Conservation (phyloP, 129 eudicot species). For the Smallanthus sonchifolius region DNA sequence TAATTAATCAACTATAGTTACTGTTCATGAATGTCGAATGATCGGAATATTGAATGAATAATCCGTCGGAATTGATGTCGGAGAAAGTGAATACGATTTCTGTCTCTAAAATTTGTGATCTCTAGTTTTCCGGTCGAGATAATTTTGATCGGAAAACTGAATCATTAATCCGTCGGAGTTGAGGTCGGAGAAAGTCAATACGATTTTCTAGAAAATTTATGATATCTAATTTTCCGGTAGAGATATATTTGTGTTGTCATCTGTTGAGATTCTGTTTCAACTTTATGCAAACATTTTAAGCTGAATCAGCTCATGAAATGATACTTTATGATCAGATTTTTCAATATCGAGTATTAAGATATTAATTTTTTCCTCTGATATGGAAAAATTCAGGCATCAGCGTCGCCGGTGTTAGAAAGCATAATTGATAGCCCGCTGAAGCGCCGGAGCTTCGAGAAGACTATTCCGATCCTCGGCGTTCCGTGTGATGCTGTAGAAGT, state of each 20-base stretch:
- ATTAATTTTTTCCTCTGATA: not conserved
- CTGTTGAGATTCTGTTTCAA: not conserved
- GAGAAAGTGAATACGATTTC: not conserved
- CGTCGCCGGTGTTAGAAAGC: conserved; percentile 80
- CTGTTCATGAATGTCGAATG: not conserved
- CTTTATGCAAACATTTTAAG: not conserved
- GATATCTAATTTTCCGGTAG: too few relatives aligned
- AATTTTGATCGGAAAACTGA: not conserved
- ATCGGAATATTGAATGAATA: not conserved
- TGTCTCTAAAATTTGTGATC: not conserved
- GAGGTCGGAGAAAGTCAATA: not conserved
- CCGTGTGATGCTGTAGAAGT: conserved; percentile 79
- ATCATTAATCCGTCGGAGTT: not conserved
- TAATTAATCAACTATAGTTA: conserved; percentile 15
- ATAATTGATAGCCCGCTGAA: conserved; percentile 44
- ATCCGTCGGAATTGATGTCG: not conserved
- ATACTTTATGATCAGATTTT: not conserved
- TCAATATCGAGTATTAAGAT: not conserved
- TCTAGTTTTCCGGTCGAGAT: not conserved
- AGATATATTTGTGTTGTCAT: not conserved
- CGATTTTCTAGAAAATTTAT: not conserved
- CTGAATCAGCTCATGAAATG: not conserved
- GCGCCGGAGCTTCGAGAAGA: conserved; percentile 46
- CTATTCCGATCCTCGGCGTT: conserved; percentile 69
- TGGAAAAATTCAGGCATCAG: conserved; percentile 43